Conservation (phyloP, 2,329 filamentous ascomycete species). For the Lizonia empirigonia region DNA sequence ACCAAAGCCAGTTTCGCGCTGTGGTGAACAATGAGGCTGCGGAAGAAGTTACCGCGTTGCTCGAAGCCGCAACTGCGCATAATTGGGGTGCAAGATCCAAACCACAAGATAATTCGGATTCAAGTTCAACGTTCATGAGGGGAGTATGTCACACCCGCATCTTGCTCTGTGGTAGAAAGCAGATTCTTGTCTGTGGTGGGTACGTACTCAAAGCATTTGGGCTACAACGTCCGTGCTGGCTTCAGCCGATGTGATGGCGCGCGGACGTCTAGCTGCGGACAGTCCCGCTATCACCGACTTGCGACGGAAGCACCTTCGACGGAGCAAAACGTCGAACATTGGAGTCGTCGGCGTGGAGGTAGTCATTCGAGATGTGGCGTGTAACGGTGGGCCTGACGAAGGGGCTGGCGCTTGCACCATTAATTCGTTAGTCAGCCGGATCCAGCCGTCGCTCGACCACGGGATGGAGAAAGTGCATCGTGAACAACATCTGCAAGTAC, state of each 20-base stretch:
- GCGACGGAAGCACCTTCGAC: background rate
- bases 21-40: too few relatives aligned
- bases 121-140: too few relatives aligned
- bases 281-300: background rate
- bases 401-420: background rate
- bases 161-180: too few relatives aligned
- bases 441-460: background rate
- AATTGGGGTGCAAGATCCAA: too few relatives aligned
- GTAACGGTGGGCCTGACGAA: background rate
- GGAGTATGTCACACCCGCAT: too few relatives aligned
- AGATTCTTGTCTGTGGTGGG: too few relatives aligned
- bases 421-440: conserved; percentile 1
- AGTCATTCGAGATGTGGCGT: background rate
- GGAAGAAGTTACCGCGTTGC: too few relatives aligned
- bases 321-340: background rate
- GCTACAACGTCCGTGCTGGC: background rate
- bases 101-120: too few relatives aligned
- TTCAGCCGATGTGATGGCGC: background rate
- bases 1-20: too few relatives aligned
- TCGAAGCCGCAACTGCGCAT: too few relatives aligned
- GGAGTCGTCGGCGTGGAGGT: background rate
- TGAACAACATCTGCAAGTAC: background rate
- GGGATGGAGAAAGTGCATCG: background rate
- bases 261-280: background rate
- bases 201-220: background rate